Conservation (phyloP, 1,139 yeast genomes). For the Hansenula sp. region DNA sequence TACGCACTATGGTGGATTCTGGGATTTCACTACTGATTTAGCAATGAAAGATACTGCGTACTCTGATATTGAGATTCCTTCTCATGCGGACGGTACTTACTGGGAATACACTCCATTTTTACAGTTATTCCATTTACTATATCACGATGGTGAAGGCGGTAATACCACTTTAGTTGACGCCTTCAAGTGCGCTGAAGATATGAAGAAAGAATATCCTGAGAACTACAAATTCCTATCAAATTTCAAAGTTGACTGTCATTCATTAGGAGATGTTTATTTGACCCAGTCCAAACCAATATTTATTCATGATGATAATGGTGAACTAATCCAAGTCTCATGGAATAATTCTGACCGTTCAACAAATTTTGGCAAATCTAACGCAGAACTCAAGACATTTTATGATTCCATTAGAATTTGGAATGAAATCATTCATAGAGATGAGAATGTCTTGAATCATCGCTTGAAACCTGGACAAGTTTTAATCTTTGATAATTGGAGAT, state of each 20-base stretch:
- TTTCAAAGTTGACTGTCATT: conserved; percentile 65
- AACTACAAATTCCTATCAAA: conserved; percentile 49
- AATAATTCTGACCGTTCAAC: conserved; percentile 71
- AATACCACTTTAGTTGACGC: conserved; percentile 70
- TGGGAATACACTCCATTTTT: conserved; percentile 77
- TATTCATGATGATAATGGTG: conserved; percentile 48
- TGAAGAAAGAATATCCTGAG: conserved; percentile 47
- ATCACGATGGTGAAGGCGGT: conserved; percentile 66
- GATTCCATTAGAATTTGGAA: conserved; percentile 59
- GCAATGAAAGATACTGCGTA: conserved; percentile 73
- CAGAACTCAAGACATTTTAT: conserved; percentile 54
- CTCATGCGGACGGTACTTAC: conserved; percentile 77
- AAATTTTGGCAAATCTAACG: conserved; percentile 55
- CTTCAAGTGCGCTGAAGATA: conserved; percentile 53
- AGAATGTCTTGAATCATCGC: conserved; percentile 53
- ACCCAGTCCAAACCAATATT: conserved; percentile 61
- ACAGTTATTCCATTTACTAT: conserved; percentile 63
- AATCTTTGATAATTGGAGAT: conserved; percentile 76
- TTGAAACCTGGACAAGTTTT: conserved; percentile 66
- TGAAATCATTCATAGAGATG: conserved; percentile 43
- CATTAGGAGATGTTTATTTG: conserved; percentile 73
- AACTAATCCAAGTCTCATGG: conserved; percentile 68
- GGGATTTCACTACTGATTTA: conserved; percentile 76
- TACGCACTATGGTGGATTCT: conserved; percentile 78
- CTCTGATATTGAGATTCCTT: conserved; percentile 61